Evolutionary conservation across 192 early-diverging fungal species (phyloP), one percentile per base, ranked within the genome.

Genomic region (Coemansia guatemalensis): DNA sequence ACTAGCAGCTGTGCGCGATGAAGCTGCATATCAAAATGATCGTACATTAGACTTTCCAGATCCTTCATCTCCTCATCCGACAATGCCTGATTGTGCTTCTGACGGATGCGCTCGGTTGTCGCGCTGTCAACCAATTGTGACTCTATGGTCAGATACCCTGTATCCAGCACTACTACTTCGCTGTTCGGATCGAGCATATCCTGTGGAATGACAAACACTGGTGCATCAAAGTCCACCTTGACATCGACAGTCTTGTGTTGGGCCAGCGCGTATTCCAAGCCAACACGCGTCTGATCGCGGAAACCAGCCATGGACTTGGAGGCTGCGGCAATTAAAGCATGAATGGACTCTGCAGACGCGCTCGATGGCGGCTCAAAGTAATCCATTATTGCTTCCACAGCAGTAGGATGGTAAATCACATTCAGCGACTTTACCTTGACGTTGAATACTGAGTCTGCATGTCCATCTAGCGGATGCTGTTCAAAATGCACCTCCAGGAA

Each of bases 191-290:
- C 70, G 5, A 77, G 71, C 27, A 78, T 85, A 69, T 85, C 81
- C 63, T 90, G 86, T 1, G 95, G 95, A 23, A 99, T 84, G 18
- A 97, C 83, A 81, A 99, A 88, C 48, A 98, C 91, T 2, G 97
- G 97, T 4, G 97, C 97, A 65, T 96, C 93, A 75, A 96, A 88
- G 61, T 99, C 96, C n/a, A 99, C 86, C 48, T 90, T 87, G 9
- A 98, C 75, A 76, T 96, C 93, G 2, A 95, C 65, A 2, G 94
- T 93, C 53, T 90, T 95, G 77, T 97, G 93, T 65, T 92, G 86
- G 44, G 88, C 90, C 56, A 99, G 67, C 4, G 92, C 93, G 75
- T 87, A 90, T 61, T 92, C 87, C 2, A 99, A 70, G 3, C 91
- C 93, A 5, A 92, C 92, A 44, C 90, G 72, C 7, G 97, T 97